phyloP scores from a whole-genome alignment of 1,139 yeast species.

The Zygosaccharomyces pseudobailii region DNA sequence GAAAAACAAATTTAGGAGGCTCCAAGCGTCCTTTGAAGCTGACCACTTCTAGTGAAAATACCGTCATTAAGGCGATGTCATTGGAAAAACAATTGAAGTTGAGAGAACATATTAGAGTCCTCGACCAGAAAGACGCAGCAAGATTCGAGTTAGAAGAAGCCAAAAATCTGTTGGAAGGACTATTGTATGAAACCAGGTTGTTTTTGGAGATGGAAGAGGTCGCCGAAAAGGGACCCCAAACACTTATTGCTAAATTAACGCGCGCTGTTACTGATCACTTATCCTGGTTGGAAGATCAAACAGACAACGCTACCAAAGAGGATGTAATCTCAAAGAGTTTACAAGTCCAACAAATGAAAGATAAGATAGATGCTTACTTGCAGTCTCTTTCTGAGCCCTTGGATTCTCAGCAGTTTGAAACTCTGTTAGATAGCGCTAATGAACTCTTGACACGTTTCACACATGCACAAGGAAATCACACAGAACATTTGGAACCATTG shows the following conservation, averaged over 20 bases:
- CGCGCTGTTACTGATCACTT: slow-evolving; percentile 45
- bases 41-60: slow-evolving; percentile 33
- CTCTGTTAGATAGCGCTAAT: slow-evolving; percentile 29
- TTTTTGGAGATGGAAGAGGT: slow-evolving; percentile 47
- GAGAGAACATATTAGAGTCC: slow-evolving; percentile 22
- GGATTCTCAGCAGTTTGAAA: slow-evolving; percentile 37
- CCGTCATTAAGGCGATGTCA: slow-evolving; percentile 45
- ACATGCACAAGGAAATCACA: slow-evolving; percentile 6
- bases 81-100: slow-evolving; percentile 37
- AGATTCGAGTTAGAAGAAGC: slow-evolving; percentile 45
- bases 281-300: slow-evolving; percentile 79
- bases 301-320: slow-evolving; percentile 49
- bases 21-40: slow-evolving; percentile 16
- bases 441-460: slow-evolving; percentile 8
- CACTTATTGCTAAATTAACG: slow-evolving; percentile 37
- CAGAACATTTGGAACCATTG: slow-evolving; percentile 14
- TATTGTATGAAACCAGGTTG: slow-evolving; percentile 53
- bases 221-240: slow-evolving; percentile 36
- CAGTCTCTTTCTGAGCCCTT: slow-evolving; percentile 36
- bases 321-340: slow-evolving; percentile 34
- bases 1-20: slow-evolving; percentile 3
- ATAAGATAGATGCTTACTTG: slow-evolving; percentile 34
- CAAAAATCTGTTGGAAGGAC: slow-evolving; percentile 53
- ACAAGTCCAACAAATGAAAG: slow-evolving; percentile 29
- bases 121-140: slow-evolving; percentile 42